Base-by-base conservation (phyloP, 352 stramenopile genomes). In the Proteromonas lacertae region DNA sequence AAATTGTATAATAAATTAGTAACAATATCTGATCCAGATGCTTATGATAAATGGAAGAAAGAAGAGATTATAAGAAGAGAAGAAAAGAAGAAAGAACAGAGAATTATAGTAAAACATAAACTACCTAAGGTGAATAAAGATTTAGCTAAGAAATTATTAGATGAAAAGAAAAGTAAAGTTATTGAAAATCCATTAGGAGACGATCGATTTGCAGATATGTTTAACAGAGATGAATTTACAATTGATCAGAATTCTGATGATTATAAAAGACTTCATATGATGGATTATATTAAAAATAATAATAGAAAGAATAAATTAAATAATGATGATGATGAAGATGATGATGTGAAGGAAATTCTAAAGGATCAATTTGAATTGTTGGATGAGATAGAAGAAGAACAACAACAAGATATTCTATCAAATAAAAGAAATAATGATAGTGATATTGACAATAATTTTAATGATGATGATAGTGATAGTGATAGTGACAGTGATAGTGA, bases 31-130 rank as follows among this genome's bases (percentile, higher is more conserved):
- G 79, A 92, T 47, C 83, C 86, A 33, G 91, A 92, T 40, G 80
- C 86, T 39, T 96, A 95, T 53, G 78, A 93, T 48, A 66, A 90
- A 42, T 96, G 78, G 49, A 62, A 73, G 19, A 92, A 92, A 51
- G 72, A 91, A 35, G 80, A 90, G 52, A 57, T 93, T 21, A 73
- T 86, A 52, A 63, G 92, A 46, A 79, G 80, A 41, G 42, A 77
- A 32, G 62, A 81, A 38, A 65, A 62, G 17, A 83, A 83, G 50
- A 59, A 74, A 22, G 48, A 53, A 32, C 75, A 72, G 45, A 62
- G 72, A 42, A 88, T 88, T 40, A 78, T 80, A 40, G 60, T 72
- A 45, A 62, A 60, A 13, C 2, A 4, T 4, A 55, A 57, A 0
- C 41, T 88, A 39, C 69, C 73, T 14, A 81, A 79, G 47, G 55